Conservation (phyloP, 148 eudicot genomes). For the Rhododendron vialii region DNA sequence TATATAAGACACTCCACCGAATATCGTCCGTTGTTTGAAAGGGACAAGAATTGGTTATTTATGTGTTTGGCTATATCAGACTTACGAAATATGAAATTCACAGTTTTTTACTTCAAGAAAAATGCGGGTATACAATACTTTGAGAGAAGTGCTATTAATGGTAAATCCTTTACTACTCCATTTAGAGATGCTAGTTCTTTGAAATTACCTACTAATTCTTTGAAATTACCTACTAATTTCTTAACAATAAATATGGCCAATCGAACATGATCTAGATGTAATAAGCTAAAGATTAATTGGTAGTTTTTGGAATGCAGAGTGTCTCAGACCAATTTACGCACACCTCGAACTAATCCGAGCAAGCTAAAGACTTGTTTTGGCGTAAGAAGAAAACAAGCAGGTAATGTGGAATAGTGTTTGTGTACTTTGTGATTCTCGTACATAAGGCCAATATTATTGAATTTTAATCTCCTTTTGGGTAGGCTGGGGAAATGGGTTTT, state of each 20-base stretch:
- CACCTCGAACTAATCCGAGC: neutral
- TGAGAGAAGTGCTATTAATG: neutral
- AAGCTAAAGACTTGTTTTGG: neutral
- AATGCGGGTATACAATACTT: neutral
- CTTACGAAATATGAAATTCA: too few relatives aligned
- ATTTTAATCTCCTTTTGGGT: neutral
- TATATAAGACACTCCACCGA: neutral
- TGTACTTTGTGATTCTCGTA: neutral
- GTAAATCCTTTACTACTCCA: neutral
- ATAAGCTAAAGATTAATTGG: neutral
- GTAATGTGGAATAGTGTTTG: neutral
- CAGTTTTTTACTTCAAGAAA: too few relatives aligned
- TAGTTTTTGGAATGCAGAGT: too few relatives aligned
- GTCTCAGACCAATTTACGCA: too few relatives aligned
- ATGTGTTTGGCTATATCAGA: neutral
- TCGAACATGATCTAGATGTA: neutral
- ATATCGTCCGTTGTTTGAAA: neutral
- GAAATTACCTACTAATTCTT: neutral
- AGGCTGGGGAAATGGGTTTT: slow-evolving; percentile 7
- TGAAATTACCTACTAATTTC: neutral
- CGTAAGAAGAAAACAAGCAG: neutral
- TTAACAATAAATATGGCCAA: neutral
- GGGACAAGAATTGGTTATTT: too few relatives aligned
- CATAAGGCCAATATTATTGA: neutral
- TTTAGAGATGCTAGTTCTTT: neutral